Conservation (phyloP, 1,284 basidiomycete species). For the Trichosporon sp. region DNA sequence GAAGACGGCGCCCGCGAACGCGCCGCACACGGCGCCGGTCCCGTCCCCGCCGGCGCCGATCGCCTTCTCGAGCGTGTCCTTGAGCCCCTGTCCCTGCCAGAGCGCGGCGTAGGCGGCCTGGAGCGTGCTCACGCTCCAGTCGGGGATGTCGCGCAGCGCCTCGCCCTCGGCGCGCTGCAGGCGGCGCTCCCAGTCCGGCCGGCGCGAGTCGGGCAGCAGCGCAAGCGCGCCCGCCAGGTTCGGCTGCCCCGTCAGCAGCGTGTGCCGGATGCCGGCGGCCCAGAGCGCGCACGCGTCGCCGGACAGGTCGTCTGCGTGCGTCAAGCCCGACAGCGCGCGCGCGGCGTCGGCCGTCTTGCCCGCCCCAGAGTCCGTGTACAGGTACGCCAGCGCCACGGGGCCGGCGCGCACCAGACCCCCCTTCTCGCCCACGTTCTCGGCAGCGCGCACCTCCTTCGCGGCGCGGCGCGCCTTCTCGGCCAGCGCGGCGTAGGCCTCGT, state of each 20-base stretch:
- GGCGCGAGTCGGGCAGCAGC: neutral
- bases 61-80: slow-evolving; percentile 1
- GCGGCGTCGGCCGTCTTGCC: neutral
- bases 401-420: slow-evolving; percentile 3
- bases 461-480: neutral
- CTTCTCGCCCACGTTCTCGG: neutral
- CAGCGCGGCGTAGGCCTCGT: neutral
- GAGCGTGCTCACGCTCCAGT: neutral
- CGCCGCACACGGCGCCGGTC: neutral
- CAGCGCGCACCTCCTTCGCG: neutral
- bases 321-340: neutral
- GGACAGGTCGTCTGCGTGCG: neutral
- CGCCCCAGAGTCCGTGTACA: neutral
- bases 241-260: neutral
- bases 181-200: neutral
- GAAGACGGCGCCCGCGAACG: neutral
- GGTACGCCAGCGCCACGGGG: slow-evolving; percentile 4
- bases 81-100: neutral
- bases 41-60: slow-evolving; percentile 1
- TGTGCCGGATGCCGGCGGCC: slow-evolving; percentile 2
- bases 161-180: neutral
- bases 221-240: neutral
- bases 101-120: slow-evolving; percentile 1
- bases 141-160: neutral
- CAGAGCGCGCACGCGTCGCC: slow-evolving; percentile 7